phyloP scores from a whole-genome alignment of 768 basidiomycete genomes.

The Gloeopeniophorella convolvens region DNA sequence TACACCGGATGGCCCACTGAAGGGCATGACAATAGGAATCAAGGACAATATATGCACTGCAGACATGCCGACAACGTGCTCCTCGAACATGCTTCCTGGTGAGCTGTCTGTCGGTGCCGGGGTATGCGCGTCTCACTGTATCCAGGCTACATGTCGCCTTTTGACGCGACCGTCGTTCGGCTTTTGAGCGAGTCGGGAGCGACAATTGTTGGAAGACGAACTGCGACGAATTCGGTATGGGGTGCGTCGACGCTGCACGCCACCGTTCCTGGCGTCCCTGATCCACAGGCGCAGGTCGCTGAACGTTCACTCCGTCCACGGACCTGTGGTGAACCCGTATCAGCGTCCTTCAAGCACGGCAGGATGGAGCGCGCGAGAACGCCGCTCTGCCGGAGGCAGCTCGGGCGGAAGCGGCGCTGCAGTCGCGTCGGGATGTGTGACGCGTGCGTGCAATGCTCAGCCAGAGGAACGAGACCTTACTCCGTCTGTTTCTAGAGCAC shows the following conservation, averaged over 20 bases:
- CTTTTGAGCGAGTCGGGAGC: slow-evolving; percentile 59
- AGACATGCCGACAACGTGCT: slow-evolving; percentile 64
- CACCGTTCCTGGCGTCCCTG: not conserved
- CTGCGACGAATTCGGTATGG: slow-evolving; percentile 99
- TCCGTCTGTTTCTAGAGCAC: slow-evolving; percentile 45
- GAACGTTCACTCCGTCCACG: slow-evolving; percentile 67
- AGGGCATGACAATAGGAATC: slow-evolving; percentile 52
- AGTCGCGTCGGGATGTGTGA: slow-evolving; percentile 81
- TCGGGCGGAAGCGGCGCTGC: slow-evolving; percentile 95
- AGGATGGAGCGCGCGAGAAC: slow-evolving; percentile 30
- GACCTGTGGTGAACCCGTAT: slow-evolving; percentile 76
- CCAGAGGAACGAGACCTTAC: not conserved
- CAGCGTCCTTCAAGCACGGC: slow-evolving; percentile 23
- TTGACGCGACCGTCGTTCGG: slow-evolving; percentile 79
- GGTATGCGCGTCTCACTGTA: not conserved
- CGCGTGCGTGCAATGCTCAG: slow-evolving; percentile 49
- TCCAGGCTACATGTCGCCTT: slow-evolving; percentile 69
- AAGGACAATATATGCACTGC: slow-evolving; percentile 85
- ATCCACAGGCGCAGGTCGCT: slow-evolving; percentile 47
- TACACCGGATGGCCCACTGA: slow-evolving; percentile 27
- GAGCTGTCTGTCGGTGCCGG: slow-evolving; percentile 4
- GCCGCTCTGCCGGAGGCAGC: slow-evolving; percentile 80
- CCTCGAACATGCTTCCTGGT: slow-evolving; percentile 71
- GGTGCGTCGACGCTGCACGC: slow-evolving; percentile 42
- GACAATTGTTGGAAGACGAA: slow-evolving; percentile 78